Base-by-base conservation (phyloP, 306 rosid genomes). In the Vigna radiata region DNA sequence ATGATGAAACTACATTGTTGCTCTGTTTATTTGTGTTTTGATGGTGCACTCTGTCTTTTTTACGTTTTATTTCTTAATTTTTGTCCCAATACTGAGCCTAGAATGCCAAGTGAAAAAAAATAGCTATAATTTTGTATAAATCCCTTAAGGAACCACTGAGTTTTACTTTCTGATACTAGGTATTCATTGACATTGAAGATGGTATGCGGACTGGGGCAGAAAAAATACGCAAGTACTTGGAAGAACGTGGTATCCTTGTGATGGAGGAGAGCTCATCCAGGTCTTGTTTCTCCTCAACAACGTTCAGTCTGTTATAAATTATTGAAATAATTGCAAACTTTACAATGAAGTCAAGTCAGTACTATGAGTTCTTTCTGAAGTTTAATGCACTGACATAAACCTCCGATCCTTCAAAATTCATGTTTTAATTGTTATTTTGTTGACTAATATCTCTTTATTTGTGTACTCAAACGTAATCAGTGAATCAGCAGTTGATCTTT, bases 171-270 rank as follows among this genome's bases (percentile, higher is more conserved):
- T 78, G 43, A 55, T 65, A 56, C 56, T 82, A 94, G 98, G 18
- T 94, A 70, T 94, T 67, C 67, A 39, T 94, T 36, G 83, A 89
- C 7, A 67, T 94, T 68, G 87, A 73, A 75, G 93, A 88, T 62
- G 83, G 88, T 52, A 71, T 89, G 54, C 70, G 47, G 7, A 80
- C 83, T 55, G 81, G 83, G 41, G 84, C 88, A 19, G 97, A 77
- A 73, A 86, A 82, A 81, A 68, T 94, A 29, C 16, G 71, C 79
- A 86, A 88, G 80, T 81, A 84, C 64, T 37, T 91, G 82, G 87
- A 82, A 86, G 89, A 87, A 37, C 86, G 85, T 31, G 94, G 94
- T 25, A 77, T 91, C 68, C 90, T 83, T 60, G 17, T 87, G 65
- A 68, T 91, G 90, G 79, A 3, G 41, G 90, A 69, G 70, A 76